These are phyloP conservation scores for Populus alba DNA, from an alignment of 345 rosid species.

Conservation along the genomic window DNA sequence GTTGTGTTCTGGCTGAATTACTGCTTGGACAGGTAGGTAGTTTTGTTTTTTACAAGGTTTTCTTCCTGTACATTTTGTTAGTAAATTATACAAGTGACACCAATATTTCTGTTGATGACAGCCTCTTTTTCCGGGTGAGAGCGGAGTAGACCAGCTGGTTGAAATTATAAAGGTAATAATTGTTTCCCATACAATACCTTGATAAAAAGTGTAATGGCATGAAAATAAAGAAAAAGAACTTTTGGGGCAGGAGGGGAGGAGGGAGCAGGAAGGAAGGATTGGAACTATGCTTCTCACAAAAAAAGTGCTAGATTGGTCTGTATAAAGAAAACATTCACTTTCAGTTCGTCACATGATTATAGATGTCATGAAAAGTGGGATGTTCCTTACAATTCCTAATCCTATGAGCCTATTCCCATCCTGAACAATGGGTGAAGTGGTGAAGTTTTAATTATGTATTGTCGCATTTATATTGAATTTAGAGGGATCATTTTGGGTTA, in stretches of 20 bases:
- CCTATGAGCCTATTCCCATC: not conserved
- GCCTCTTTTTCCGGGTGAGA: conserved; percentile 98
- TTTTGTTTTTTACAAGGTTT: not conserved
- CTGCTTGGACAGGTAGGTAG: conserved; percentile 80
- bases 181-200: not conserved
- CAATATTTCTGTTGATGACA: conserved; percentile 29
- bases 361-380: not conserved
- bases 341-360: not conserved
- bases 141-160: conserved; percentile 97
- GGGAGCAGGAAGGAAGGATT: not conserved
- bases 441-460: not conserved
- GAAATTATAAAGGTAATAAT: conserved; percentile 85
- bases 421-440: not conserved
- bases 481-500: not conserved
- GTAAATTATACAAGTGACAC: not conserved
- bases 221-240: no score
- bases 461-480: not conserved
- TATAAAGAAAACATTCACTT: not conserved
- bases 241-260: no score
- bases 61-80: not conserved
- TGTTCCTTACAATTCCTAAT: not conserved
- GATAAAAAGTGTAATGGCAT: no score
- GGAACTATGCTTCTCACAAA: not conserved
- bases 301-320: not conserved
- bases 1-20: conserved; percentile 93